Conservation (phyloP, 2,329 filamentous ascomycete species). For the Ophiostoma angusticollis region DNA sequence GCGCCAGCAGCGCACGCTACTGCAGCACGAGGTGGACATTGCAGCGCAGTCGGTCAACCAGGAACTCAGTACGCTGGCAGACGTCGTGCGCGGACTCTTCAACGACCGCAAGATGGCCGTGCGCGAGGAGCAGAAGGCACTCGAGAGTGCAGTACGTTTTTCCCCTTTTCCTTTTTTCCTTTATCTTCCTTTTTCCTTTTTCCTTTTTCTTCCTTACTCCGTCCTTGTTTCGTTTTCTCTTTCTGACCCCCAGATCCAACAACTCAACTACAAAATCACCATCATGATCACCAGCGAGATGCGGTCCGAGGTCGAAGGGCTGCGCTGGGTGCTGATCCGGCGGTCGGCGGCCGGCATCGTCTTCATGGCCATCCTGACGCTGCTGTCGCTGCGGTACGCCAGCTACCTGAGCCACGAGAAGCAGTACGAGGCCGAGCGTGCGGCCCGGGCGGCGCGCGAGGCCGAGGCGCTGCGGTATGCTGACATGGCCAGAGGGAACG, state of each 20-base stretch:
- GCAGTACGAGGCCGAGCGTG: slow-evolving; percentile 31
- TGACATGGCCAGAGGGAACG: slow-evolving; percentile 29
- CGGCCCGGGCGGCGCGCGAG: slow-evolving; percentile 23
- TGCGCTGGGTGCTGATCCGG: slow-evolving; percentile 71
- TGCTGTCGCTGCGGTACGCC: slow-evolving; percentile 46
- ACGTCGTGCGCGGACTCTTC: slow-evolving; percentile 90
- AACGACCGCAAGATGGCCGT: slow-evolving; percentile 92
- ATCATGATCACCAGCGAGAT: slow-evolving; percentile 80
- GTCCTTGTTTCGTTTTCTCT: too few relatives aligned
- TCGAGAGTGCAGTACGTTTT: slow-evolving; percentile 59
- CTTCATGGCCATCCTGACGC: slow-evolving; percentile 50
- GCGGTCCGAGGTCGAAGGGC: slow-evolving; percentile 79
- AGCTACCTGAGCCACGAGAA: slow-evolving; percentile 41
- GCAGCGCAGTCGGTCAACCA: slow-evolving; percentile 73
- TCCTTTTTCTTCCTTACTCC: neutral
- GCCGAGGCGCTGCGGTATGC: slow-evolving; percentile 31
- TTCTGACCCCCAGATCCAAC: slow-evolving; percentile 68
- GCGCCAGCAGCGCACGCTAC: slow-evolving; percentile 66
- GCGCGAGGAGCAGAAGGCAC: slow-evolving; percentile 70
- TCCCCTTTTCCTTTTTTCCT: neutral
- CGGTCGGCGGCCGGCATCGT: slow-evolving; percentile 51
- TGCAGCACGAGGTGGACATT: slow-evolving; percentile 95
- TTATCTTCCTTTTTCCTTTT: neutral
- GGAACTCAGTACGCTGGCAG: slow-evolving; percentile 68
- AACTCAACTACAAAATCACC: slow-evolving; percentile 93